These are phyloP conservation scores for Tuber microsphaerosporum DNA, from an alignment of 495 filamentous ascomycete species.

Conservation along the genomic window DNA sequence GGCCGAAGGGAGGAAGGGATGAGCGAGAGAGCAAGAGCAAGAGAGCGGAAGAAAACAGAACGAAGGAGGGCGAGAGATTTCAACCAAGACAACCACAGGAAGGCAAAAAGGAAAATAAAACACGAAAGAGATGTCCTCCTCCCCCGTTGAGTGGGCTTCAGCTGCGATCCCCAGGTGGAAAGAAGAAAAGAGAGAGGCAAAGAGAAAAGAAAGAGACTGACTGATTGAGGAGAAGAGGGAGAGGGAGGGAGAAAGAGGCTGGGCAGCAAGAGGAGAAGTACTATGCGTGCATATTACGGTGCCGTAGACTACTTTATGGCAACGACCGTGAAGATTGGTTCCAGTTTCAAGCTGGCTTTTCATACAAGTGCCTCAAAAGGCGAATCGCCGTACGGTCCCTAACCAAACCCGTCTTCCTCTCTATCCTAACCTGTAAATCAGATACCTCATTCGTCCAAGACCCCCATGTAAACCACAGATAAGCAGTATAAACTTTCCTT, in stretches of 20 bases:
- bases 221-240: slow-evolving; percentile 16
- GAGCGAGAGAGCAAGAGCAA: slow-evolving; percentile 28
- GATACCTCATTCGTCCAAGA: slow-evolving; percentile 2
- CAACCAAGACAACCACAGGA: slow-evolving; percentile 1
- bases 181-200: slow-evolving; percentile 29
- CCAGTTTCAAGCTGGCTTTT: background rate
- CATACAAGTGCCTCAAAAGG: background rate
- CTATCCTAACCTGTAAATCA: background rate
- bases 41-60: slow-evolving; percentile 13
- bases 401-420: background rate
- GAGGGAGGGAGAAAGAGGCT: slow-evolving; percentile 5
- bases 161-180: slow-evolving; percentile 5
- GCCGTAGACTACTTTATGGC: background rate
- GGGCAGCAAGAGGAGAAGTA: slow-evolving; percentile 17
- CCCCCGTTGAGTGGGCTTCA: background rate
- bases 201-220: slow-evolving; percentile 27
- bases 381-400: background rate
- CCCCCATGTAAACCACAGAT: background rate
- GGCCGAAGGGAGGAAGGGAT: slow-evolving; percentile 22
- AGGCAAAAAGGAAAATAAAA: slow-evolving; percentile 25
- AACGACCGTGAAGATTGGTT: background rate
- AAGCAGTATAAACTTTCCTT: background rate
- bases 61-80: background rate
- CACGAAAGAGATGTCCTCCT: slow-evolving; percentile 6
- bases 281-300: background rate